Evolutionary conservation across 1,284 basidiomycete species (phyloP), one percentile per base, ranked within the genome.

Genomic region (Wolfiporia cocos): DNA sequence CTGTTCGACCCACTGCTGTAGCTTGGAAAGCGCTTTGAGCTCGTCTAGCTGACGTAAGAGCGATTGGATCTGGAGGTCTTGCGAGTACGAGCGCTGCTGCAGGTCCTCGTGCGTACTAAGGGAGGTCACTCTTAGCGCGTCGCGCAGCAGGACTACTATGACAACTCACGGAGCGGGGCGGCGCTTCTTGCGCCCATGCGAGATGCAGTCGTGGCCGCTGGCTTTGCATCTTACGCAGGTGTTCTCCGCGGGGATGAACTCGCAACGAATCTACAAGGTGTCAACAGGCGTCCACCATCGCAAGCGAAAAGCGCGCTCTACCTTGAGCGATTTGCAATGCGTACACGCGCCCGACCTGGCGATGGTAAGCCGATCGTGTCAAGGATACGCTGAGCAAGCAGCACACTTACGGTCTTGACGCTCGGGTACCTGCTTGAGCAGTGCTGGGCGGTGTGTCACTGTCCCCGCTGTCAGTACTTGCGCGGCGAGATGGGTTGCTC

Each of bases 241-340:
- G n/a, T 48, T 58, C 49, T 70, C 64, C 9, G 71, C 72, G 4
- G 63, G 56, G 20, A 50, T 57, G 48, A 71, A 70, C 52, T 76
- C 68, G 47, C 76, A 79, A 51, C 70, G 67, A 45, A 78, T 75
- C 74, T 78, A 41, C 15, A 18, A 21, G 15, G 22, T 9, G 11
- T 31, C 28, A 42, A 19, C 9, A 10, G 23, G 14, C 15, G 11
- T 10, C n/a, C 12, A 15, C 23, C 3, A 9, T 2, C 6, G 7
- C n/a, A 23, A 29, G 24, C n/a, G 19, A 41, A 14, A 17, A 20
- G 11, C 18, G 15, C 6, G 24, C 61, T 35, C 42, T 20, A 76
- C 76, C 61, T 80, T 80, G 37, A 78, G 63, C 5, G 72, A 70
- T 59, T 78, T 80, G 58, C 77, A 81, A 49, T 77, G 72, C 17